Evolutionary conservation across 2,329 filamentous ascomycete genomes (phyloP).

Genomic region (Grosmannia serpens): DNA sequence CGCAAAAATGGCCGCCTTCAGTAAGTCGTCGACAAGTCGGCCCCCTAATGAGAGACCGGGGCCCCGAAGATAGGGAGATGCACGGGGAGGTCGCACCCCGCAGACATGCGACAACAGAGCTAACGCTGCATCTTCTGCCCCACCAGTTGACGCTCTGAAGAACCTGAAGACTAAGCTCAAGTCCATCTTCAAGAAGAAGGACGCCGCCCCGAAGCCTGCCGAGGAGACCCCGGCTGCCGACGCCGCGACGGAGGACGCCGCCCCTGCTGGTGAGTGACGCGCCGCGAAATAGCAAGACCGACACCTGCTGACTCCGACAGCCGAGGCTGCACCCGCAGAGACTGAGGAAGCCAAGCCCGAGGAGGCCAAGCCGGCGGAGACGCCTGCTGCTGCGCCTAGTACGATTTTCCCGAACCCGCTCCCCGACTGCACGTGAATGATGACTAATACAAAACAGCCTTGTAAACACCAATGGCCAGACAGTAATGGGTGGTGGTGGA

Average conservation of each 20-base stretch:
- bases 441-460: background rate
- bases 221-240: background rate
- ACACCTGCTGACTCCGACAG: too few species aligned
- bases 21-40: conserved; percentile 25
- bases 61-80: background rate
- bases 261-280: too few species aligned
- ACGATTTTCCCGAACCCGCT: conserved; percentile 8
- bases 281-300: too few species aligned
- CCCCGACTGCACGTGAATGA: background rate
- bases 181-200: conserved; percentile 39
- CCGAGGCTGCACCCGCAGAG: conserved; percentile 14
- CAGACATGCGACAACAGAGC: background rate
- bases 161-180: conserved; percentile 46
- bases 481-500: background rate
- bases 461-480: background rate
- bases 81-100: background rate
- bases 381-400: conserved; percentile 18
- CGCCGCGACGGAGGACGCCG: conserved; percentile 4
- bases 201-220: conserved; percentile 5
- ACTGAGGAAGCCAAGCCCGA: conserved; percentile 14
- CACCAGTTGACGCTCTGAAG: conserved; percentile 33
- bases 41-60: background rate
- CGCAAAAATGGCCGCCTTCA: conserved; percentile 39
- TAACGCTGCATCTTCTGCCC: background rate
- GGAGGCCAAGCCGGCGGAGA: conserved; percentile 20